Evolutionary conservation across 83 land plant species (phyloP).

Genomic region (Diphasiastrum complanatum): DNA sequence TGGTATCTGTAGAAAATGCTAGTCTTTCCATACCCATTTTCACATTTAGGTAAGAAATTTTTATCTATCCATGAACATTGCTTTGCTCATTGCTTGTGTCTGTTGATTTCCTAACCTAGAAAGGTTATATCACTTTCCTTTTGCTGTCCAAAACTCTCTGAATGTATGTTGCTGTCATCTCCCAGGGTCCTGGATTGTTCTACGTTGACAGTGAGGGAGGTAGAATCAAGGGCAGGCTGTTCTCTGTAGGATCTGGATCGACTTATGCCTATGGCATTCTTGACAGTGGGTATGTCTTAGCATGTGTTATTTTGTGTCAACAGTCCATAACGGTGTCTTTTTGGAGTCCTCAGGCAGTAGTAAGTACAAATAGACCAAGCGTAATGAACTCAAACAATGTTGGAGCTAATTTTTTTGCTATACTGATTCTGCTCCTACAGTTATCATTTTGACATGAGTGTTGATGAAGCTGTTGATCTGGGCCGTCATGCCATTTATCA

Average conservation of each 20-base stretch:
- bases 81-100: background rate
- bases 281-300: constrained; percentile 62
- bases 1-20: too few relatives aligned
- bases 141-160: background rate
- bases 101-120: background rate
- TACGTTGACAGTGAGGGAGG: constrained; percentile 99
- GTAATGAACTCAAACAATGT: too few relatives aligned
- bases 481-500: constrained; percentile 88
- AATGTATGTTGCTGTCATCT: background rate
- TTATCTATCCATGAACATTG: too few relatives aligned
- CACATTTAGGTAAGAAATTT: too few relatives aligned
- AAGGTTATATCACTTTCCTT: background rate
- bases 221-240: constrained; percentile 69
- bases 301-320: background rate
- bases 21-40: too few relatives aligned
- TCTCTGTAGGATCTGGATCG: constrained; percentile 96
- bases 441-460: constrained; percentile 63
- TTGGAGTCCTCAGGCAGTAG: background rate
- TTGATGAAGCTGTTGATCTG: constrained; percentile 86
- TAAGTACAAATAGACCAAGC: background rate
- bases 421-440: too few relatives aligned
- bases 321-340: background rate
- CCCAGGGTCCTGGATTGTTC: constrained; percentile 89
- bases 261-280: constrained; percentile 93
- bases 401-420: too few relatives aligned